Evolutionary conservation across 164 flowering plant species (phyloP), one percentile per base, ranked within the genome.

Genomic region (Nymphaea thermarum): DNA sequence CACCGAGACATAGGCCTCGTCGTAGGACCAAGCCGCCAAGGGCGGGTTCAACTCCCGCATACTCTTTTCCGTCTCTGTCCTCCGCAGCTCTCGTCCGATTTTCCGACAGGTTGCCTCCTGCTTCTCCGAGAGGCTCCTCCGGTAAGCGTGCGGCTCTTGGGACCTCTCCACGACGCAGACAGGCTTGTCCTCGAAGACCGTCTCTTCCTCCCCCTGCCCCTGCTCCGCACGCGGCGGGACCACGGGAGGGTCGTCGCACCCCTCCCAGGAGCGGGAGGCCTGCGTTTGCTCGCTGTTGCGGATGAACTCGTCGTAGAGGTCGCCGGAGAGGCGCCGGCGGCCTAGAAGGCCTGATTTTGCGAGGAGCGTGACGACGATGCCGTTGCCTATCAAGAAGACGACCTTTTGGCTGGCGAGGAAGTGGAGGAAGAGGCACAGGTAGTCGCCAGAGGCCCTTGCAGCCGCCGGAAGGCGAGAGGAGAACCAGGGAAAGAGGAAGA

Each of bases 311-410:
- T 81, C 77, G 67, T 79, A 78, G 18, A 82, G 53, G 65, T 79
- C 79, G 47, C 62, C 66, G 3, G 43, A 43, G 57, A 51, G 57
- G 4, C 68, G 10, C 6, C 67, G 65, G 17, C 67, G 69, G 47
- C 67, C 59, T 1, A 80, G 76, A 43, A 75, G 77, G n/a, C 88
- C 87, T 17, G 88, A 84, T 60, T 84, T 85, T 10, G 71, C 76
- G 10, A 85, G 75, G 16, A 88, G 78, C 4, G 66, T 83, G 43
- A 82, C 57, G 71, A 85, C 66, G 71, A 86, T 64, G 64, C 74
- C 86, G 77, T 88, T 88, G 3, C 91, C 90, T 47, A 86, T 8
- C 2, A 88, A 36, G 77, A 88, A 88, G 5, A 85, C 83, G 44
- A 85, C 82, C 5, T 77, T 71, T 17, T 89, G 90, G 63, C 83